These are phyloP conservation scores for Xylaria hypoxylon DNA, from an alignment of 2,329 filamentous ascomycete species.

Conservation along the genomic window DNA sequence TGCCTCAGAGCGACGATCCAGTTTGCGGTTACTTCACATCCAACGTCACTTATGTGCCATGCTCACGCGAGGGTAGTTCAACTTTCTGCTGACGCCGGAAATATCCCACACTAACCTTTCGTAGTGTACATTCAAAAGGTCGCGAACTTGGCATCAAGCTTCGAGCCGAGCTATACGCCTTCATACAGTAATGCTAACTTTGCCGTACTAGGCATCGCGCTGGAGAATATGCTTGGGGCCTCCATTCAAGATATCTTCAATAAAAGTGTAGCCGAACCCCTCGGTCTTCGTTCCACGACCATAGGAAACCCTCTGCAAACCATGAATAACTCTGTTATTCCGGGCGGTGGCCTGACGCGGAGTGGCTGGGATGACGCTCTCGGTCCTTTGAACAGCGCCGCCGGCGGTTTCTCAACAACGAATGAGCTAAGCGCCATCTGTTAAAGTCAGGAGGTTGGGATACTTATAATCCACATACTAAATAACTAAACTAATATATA, in stretches of 20 bases:
- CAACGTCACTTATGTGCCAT: slow-evolving; percentile 23
- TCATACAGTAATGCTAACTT: slow-evolving; percentile 34
- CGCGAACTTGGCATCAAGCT: slow-evolving; percentile 25
- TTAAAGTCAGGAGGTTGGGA: too few relatives aligned
- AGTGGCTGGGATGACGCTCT: slow-evolving; percentile 27
- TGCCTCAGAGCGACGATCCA: slow-evolving; percentile 27
- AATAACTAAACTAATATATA: too few relatives aligned
- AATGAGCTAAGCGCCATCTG: too few relatives aligned
- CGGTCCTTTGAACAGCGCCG: slow-evolving; percentile 23
- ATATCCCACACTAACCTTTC: slow-evolving; percentile 1
- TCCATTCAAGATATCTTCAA: slow-evolving; percentile 24
- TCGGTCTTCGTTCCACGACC: slow-evolving; percentile 20
- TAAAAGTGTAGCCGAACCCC: slow-evolving; percentile 17
- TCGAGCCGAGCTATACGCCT: slow-evolving; percentile 24
- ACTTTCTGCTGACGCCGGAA: not conserved
- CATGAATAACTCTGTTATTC: slow-evolving; percentile 29
- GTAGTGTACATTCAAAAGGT: slow-evolving; percentile 26
- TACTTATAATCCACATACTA: too few relatives aligned
- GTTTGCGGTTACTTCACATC: slow-evolving; percentile 29
- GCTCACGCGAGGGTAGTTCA: slow-evolving; percentile 20
- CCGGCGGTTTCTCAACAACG: slow-evolving; percentile 30
- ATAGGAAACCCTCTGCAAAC: slow-evolving; percentile 18
- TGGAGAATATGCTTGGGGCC: slow-evolving; percentile 23
- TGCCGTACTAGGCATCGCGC: slow-evolving; percentile 26
- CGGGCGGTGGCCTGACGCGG: slow-evolving; percentile 10